These are phyloP conservation scores for Fraxinus excelsior DNA, from an alignment of 257 asterid genomes.

Conservation along the genomic window DNA sequence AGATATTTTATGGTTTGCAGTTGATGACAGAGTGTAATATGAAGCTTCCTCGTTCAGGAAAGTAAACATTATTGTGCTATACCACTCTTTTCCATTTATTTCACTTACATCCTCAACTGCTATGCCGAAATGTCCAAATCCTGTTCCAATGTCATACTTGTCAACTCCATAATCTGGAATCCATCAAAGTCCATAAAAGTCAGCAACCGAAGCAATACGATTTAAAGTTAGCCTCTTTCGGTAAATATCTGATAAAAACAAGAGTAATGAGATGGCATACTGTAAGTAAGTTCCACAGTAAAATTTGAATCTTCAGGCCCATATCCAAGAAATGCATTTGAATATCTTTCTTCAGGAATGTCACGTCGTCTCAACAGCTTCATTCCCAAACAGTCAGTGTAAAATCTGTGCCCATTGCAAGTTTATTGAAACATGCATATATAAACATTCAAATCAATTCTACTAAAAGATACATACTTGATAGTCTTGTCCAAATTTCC, in stretches of 20 bases:
- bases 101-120: constrained; percentile 48
- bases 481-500: constrained; percentile 54
- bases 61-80: background rate
- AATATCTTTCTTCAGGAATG: constrained; percentile 47
- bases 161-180: constrained; percentile 55
- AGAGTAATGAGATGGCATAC: constrained; percentile 30
- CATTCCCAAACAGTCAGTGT: constrained; percentile 56
- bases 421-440: background rate
- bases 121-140: constrained; percentile 56
- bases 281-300: constrained; percentile 51
- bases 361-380: constrained; percentile 54
- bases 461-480: constrained; percentile 27
- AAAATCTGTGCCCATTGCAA: constrained; percentile 37
- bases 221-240: background rate
- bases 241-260: background rate
- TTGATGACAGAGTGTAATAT: background rate
- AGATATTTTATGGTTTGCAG: background rate
- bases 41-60: background rate
- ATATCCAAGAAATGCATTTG: constrained; percentile 56
- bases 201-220: constrained; percentile 8
- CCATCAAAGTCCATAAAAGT: constrained; percentile 26
- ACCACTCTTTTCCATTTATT: background rate
- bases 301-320: constrained; percentile 53
- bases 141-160: constrained; percentile 50
- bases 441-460: background rate